Conservation (phyloP, 306 rosid species). For the Sicyos edulis region DNA sequence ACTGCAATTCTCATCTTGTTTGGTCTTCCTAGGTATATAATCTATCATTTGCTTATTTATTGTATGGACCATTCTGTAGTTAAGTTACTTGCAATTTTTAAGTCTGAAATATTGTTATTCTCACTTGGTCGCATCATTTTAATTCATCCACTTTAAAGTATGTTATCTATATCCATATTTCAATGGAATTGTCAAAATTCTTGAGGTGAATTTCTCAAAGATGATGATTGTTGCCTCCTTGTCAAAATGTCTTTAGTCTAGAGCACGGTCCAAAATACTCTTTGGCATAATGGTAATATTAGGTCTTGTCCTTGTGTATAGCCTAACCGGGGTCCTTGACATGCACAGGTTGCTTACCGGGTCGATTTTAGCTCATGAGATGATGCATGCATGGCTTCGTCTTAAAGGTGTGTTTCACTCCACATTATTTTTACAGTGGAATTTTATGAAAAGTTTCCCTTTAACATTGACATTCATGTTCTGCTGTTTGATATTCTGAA, state of each 20-base stretch:
- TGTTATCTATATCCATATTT: too few species aligned
- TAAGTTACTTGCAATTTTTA: too few species aligned
- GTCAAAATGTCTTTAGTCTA: neutral
- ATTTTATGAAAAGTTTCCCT: neutral
- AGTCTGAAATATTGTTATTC: neutral
- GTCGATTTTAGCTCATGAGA: conserved; percentile 91
- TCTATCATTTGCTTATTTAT: conserved; percentile 12
- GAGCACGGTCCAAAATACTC: neutral
- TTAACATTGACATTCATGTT: neutral
- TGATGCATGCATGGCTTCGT: conserved; percentile 99
- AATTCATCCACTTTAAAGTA: too few species aligned
- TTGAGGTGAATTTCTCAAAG: too few species aligned
- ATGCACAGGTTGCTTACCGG: conserved; percentile 77
- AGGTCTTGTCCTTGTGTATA: neutral
- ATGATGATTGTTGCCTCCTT: too few species aligned
- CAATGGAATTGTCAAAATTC: neutral
- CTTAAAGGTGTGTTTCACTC: conserved; percentile 50
- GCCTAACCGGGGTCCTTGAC: neutral
- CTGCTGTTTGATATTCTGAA: conserved; percentile 6
- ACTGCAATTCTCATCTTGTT: conserved; percentile 87
- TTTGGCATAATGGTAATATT: neutral
- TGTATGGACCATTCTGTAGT: neutral
- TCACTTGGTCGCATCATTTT: too few species aligned
- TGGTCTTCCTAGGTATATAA: conserved; percentile 85
- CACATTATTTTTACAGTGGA: too few species aligned